Conservation (phyloP, 306 rosid genomes). For the Glycyrrhiza uralensis region DNA sequence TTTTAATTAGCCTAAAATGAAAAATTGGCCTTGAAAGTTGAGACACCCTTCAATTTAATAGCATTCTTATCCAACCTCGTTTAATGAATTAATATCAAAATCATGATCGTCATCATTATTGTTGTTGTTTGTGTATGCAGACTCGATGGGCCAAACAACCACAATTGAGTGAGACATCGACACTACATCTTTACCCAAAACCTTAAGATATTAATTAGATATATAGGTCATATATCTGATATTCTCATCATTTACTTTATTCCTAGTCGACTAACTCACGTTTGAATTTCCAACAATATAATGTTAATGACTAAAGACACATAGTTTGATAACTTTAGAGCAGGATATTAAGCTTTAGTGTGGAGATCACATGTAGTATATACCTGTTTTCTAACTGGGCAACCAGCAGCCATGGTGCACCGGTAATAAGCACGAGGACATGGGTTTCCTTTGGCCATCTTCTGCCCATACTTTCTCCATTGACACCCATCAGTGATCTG, state of each 20-base stretch:
- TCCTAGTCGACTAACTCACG: no score
- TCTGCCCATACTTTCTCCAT: conserved; percentile 97
- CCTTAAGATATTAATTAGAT: no score
- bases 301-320: not conserved
- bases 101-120: not conserved
- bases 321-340: not conserved
- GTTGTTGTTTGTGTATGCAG: not conserved
- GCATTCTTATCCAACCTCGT: not conserved
- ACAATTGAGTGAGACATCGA: no score
- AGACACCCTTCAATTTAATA: not conserved
- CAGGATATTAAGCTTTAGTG: not conserved
- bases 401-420: conserved; percentile 73
- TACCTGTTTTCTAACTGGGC: conserved; percentile 94
- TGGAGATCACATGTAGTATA: not conserved
- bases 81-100: not conserved
- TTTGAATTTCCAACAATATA: no score
- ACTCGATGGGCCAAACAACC: no score
- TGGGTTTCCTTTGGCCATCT: conserved; percentile 86
- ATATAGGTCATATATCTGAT: no score
- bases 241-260: no score
- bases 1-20: no score
- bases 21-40: not conserved
- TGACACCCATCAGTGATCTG: conserved; percentile 91
- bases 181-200: no score
- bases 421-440: conserved; percentile 91